These are phyloP conservation scores for Bryoerythrophyllum caledonicum DNA, from an alignment of 225 moss, liverwort and hornwort genomes.

Conservation along the genomic window DNA sequence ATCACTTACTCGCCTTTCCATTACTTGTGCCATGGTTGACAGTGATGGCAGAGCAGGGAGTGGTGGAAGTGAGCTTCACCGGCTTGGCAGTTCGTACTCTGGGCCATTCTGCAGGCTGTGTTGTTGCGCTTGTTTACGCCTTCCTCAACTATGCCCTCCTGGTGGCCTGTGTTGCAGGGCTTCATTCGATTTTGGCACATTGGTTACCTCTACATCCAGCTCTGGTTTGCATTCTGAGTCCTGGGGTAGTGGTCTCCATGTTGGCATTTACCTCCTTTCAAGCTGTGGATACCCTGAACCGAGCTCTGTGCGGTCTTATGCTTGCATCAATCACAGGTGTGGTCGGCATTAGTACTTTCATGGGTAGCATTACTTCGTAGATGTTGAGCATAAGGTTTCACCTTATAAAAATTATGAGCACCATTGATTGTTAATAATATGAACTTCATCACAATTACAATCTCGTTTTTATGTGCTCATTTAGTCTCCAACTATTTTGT, in stretches of 20 bases:
- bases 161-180: conserved; percentile 80
- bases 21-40: conserved; percentile 21
- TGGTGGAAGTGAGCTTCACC: conserved; percentile 78
- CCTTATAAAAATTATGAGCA: too few relatives aligned
- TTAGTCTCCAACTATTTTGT: too few relatives aligned
- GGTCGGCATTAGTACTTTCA: too few relatives aligned
- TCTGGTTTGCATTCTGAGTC: conserved; percentile 50
- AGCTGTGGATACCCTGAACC: conserved; percentile 65
- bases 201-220: conserved; percentile 48
- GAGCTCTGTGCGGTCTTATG: conserved; percentile 74
- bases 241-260: conserved; percentile 51
- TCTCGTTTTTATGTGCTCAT: too few relatives aligned
- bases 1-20: conserved; percentile 1
- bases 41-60: conserved; percentile 71
- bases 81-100: conserved; percentile 71
- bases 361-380: too few relatives aligned
- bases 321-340: too few relatives aligned
- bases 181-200: conserved; percentile 64
- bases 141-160: conserved; percentile 81
- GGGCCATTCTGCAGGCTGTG: conserved; percentile 50
- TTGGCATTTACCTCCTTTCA: conserved; percentile 70
- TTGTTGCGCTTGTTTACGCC: conserved; percentile 72
- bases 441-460: too few relatives aligned
- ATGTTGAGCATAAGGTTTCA: too few relatives aligned
- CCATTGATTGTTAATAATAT: too few relatives aligned